Percentiles rank a stretch among this genome's conserved stretches.
Conservation (phyloP, 192 early-diverging fungal genomes). For the Podochytrium sp. region DNA sequence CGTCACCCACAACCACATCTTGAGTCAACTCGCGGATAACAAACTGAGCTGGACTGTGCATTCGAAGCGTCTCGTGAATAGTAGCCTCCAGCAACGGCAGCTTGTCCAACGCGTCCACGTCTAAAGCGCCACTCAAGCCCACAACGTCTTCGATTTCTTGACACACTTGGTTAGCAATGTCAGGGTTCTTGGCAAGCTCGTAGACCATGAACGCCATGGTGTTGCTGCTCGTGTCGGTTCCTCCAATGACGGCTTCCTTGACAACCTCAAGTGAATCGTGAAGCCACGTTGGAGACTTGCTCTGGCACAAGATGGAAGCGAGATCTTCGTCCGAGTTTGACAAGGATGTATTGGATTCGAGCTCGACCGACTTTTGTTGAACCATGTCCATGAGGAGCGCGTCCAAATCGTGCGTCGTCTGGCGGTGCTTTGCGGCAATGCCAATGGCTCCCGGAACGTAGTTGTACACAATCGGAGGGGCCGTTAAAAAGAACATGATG, state of each 20-base stretch:
- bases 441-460: not conserved
- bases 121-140: not conserved
- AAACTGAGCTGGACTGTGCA: not conserved
- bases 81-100: not conserved
- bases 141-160: not conserved
- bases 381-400: not conserved
- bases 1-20: not conserved
- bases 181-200: slow-evolving; percentile 8
- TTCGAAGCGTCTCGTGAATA: slow-evolving; percentile 1
- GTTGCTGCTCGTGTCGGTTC: slow-evolving; percentile 11
- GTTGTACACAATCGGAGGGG: not conserved
- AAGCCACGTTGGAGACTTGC: not conserved
- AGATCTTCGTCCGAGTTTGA: not conserved
- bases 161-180: not conserved
- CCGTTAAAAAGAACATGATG: not conserved
- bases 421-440: not conserved
- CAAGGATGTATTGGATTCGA: not conserved
- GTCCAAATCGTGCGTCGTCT: not conserved
- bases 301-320: not conserved
- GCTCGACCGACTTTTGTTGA: not conserved
- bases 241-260: not conserved
- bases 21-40: not conserved
- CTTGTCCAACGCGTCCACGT: not conserved
- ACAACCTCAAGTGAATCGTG: not conserved
- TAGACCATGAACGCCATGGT: slow-evolving; percentile 8